A percentile compares a stretch with the other conserved stretches of the same genome.
phyloP scores from a whole-genome alignment of 2,329 filamentous ascomycete genomes.

The Leptographium wingfieldii region DNA sequence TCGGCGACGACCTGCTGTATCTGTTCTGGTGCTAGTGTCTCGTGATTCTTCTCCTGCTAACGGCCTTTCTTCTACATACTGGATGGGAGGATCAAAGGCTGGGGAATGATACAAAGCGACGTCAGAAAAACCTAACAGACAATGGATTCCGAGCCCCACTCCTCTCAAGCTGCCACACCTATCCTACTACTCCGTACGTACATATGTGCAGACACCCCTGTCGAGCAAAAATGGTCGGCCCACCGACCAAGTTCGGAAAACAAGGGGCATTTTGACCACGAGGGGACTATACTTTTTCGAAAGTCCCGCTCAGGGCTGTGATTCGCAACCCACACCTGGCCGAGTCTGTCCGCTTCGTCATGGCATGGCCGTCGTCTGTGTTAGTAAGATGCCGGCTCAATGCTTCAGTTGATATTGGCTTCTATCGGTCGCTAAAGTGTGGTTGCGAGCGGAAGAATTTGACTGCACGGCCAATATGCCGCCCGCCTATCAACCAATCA shows the following conservation, averaged over 20 bases:
- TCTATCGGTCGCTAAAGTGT: no score
- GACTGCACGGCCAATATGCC: no score
- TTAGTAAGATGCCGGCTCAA: no score
- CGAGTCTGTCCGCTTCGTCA: conserved; percentile 2
- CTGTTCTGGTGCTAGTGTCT: background rate
- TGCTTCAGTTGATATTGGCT: no score
- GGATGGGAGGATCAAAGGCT: no score
- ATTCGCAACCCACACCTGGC: conserved; percentile 11
- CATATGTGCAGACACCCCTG: background rate
- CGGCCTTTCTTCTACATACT: no score
- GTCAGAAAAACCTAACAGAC: background rate
- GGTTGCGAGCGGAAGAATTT: no score
- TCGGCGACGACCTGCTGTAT: background rate
- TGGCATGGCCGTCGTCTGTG: background rate
- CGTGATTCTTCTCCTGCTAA: background rate
- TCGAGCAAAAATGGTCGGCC: conserved; percentile 4
- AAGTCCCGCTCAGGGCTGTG: conserved; percentile 8
- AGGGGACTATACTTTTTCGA: conserved; percentile 3
- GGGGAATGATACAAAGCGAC: background rate
- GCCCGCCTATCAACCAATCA: no score
- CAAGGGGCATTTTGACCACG: conserved; percentile 1
- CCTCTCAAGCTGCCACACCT: no score
- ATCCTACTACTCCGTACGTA: background rate
- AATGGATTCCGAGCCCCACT: no score
- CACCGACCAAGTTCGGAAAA: conserved; percentile 10